Conservation (phyloP, 225 moss, liverwort and hornwort genomes). For the Pseudisothecium myosuroides region DNA sequence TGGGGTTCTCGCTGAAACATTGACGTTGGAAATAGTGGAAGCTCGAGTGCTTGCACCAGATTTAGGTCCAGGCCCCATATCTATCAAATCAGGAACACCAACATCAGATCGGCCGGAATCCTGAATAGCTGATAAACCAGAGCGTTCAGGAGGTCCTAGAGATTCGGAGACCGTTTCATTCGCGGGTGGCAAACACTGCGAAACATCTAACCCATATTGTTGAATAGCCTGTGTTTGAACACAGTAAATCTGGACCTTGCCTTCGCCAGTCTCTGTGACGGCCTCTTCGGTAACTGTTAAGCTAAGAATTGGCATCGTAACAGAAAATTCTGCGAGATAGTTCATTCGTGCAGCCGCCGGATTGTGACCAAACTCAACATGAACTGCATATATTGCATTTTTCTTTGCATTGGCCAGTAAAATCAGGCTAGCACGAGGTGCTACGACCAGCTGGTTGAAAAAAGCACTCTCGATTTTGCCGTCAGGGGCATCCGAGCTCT, state of each 20-base stretch:
- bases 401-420: constrained; percentile 87
- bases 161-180: constrained; percentile 35
- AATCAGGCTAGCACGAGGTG: constrained; percentile 70
- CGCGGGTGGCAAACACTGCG: constrained; percentile 64
- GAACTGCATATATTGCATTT: constrained; percentile 89
- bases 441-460: constrained; percentile 80
- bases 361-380: constrained; percentile 74
- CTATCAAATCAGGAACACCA: constrained; percentile 31
- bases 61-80: constrained; percentile 21
- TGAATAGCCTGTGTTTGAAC: constrained; percentile 99
- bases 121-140: constrained; percentile 7
- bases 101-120: constrained; percentile 7
- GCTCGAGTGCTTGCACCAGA: constrained; percentile 13
- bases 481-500: constrained; percentile 39
- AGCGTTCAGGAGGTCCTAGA: constrained; percentile 23
- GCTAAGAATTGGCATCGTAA: constrained; percentile 94
- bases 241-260: constrained; percentile 89
- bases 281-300: constrained; percentile 84
- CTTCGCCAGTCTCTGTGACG: constrained; percentile 72
- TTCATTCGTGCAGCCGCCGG: constrained; percentile 71
- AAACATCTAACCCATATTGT: constrained; percentile 84
- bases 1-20: constrained; percentile 6
- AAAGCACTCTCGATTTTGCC: constrained; percentile 52
- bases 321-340: constrained; percentile 88
- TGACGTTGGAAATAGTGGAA: constrained; percentile 1